Evolutionary conservation across 768 basidiomycete genomes (phyloP), one percentile per base, ranked within the genome.

Genomic region (Strobilomyces echinocephalus): DNA sequence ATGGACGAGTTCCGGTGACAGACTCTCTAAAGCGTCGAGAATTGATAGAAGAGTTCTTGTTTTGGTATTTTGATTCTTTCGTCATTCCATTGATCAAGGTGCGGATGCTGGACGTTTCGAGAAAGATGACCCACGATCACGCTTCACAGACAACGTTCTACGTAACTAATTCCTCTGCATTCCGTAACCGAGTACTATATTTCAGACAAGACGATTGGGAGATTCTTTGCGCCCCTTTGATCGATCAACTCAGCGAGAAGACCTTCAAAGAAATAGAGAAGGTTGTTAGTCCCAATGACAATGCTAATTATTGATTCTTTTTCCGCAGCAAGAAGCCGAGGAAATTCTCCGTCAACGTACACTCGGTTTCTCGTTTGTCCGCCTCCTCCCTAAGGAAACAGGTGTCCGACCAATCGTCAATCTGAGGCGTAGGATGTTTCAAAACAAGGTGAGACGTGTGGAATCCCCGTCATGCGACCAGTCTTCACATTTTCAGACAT

Each of bases 351-450:
- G 81, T n/a, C 81, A 85, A 58, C 79, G 92, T 2, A 80, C 72
- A 56, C 76, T 97, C 3, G 90, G 91, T 0, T 92, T 84, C 63
- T 91, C 93, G 0, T 90, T 88, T 58, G 84, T 95, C 15, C 81
- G 97, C 2, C 75, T 97, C 8, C 73, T 99, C 18, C 97, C 97
- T 0, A 99, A 98, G 68, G 95, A 95, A 53, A 90, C 84, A 4
- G 97, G 97, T 0, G 91, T 98, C 3, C 79, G 97, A 30, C 95
- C 95, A 0, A 95, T 98, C 55, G 89, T 97, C 26, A 98, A 99
- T 64, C 74, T 98, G 40, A 79, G 84, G n/a, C 68, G 73, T n/a
- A 78, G 84, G 48, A 77, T 69, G 51, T 64, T 66, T 26, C 60
- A 53, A 53, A 69, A 63, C 51, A 71, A 65, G 57, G 76, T 73